Evolutionary conservation across 768 basidiomycete species (phyloP).

Genomic region (Leccinum disarticulatum): DNA sequence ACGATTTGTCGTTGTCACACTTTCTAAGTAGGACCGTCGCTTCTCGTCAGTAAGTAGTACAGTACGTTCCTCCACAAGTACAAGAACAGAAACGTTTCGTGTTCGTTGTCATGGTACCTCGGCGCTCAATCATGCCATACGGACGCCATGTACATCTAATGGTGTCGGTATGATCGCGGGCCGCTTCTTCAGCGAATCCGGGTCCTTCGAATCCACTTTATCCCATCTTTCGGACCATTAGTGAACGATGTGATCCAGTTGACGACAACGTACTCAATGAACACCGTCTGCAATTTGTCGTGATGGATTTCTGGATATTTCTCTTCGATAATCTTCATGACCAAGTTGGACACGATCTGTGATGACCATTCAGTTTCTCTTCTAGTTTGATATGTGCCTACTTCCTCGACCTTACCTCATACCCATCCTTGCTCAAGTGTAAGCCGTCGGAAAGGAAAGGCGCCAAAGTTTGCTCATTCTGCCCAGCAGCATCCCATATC

Average conservation of each 20-base stretch:
- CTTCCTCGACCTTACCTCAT: conserved; percentile 49
- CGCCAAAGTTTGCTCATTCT: conserved; percentile 51
- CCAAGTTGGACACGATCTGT: conserved; percentile 64
- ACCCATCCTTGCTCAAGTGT: conserved; percentile 76
- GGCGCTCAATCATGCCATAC: neutral
- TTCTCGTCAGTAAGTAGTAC: neutral
- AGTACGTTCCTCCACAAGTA: neutral
- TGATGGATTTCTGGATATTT: conserved; percentile 69
- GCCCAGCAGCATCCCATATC: conserved; percentile 74
- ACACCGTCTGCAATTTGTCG: conserved; percentile 56
- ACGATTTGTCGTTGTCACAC: no score
- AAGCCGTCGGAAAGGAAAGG: conserved; percentile 71
- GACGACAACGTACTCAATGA: conserved; percentile 50
- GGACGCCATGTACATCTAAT: neutral
- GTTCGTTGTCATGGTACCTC: conserved; percentile 14
- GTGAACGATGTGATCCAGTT: no score
- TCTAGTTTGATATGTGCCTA: neutral
- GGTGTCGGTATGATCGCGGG: conserved; percentile 7
- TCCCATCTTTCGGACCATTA: no score
- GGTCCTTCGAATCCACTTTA: conserved; percentile 23
- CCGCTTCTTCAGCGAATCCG: conserved; percentile 23
- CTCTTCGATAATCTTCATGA: conserved; percentile 56
- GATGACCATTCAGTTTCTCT: conserved; percentile 1
- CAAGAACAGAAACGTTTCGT: conserved; percentile 11
- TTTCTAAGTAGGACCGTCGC: no score